Conservation (phyloP, 768 basidiomycete genomes). For the Mycena albidolilacea region DNA sequence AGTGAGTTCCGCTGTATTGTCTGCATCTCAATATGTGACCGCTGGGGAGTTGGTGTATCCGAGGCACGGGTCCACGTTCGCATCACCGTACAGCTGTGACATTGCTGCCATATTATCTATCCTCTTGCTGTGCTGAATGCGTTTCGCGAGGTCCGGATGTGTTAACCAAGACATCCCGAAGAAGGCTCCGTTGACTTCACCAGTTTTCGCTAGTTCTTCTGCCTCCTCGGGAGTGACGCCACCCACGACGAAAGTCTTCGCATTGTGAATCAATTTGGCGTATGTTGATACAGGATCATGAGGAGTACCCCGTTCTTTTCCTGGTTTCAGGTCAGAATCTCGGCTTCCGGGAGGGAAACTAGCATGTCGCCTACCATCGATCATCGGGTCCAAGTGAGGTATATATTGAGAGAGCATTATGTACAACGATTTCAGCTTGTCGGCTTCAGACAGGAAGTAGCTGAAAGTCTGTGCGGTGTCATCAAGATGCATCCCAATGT, state of each 20-base stretch:
- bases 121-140: slow-evolving; percentile 45
- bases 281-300: slow-evolving; percentile 49
- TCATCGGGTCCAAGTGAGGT: not conserved
- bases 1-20: not conserved
- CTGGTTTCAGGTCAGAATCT: not conserved
- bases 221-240: slow-evolving; percentile 48
- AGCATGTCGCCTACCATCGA: slow-evolving; percentile 7
- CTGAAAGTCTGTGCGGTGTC: slow-evolving; percentile 59
- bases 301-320: slow-evolving; percentile 41
- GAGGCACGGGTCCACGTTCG: slow-evolving; percentile 38
- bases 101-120: slow-evolving; percentile 42
- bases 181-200: slow-evolving; percentile 46
- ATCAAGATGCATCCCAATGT: slow-evolving; percentile 62
- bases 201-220: slow-evolving; percentile 40
- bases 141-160: slow-evolving; percentile 49
- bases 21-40: slow-evolving; percentile 25
- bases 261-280: slow-evolving; percentile 41
- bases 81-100: slow-evolving; percentile 41
- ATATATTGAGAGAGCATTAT: slow-evolving; percentile 21
- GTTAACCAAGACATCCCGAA: slow-evolving; percentile 49
- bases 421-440: slow-evolving; percentile 48
- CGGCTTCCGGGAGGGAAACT: not conserved
- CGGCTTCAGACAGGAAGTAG: slow-evolving; percentile 58
- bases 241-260: slow-evolving; percentile 46
- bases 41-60: slow-evolving; percentile 47